A percentile compares a stretch with the other conserved stretches of the same genome.
phyloP scores from a whole-genome alignment of 169 alveolate species.

The Plasmodium fragile region DNA sequence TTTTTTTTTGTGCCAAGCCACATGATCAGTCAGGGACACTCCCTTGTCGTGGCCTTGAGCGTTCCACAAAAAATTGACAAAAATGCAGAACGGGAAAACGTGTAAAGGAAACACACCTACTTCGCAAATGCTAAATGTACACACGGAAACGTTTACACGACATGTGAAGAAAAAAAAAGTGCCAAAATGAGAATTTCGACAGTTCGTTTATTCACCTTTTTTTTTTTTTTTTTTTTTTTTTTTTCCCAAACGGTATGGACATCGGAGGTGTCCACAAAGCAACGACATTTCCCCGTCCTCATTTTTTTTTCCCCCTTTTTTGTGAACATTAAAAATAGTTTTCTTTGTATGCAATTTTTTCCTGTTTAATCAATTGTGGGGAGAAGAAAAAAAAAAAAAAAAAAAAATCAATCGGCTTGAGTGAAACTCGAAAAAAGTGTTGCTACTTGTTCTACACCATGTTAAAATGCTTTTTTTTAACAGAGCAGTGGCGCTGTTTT shows the following conservation, averaged over 20 bases:
- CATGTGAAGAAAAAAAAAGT: not conserved
- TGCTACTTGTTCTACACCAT: not conserved
- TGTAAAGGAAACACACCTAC: not conserved
- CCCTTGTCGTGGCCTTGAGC: not conserved
- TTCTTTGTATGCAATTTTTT: not conserved
- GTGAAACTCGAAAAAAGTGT: not conserved
- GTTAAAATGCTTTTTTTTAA: not conserved
- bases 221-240: not conserved
- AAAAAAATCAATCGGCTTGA: not conserved
- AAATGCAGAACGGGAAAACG: conserved; percentile 5
- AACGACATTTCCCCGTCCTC: conserved; percentile 15
- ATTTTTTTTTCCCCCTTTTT: conserved; percentile 13
- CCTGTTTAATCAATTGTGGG: not conserved
- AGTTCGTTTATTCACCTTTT: not conserved
- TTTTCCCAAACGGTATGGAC: conserved; percentile 5
- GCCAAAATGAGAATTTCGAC: not conserved
- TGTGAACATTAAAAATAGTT: not conserved
- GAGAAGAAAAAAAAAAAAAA: not conserved
- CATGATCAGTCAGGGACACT: not conserved
- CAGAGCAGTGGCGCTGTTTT: not conserved
- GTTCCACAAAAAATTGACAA: not conserved
- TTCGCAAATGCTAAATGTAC: not conserved
- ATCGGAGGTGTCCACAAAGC: conserved; percentile 10
- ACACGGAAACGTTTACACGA: not conserved
- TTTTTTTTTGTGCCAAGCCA: not conserved